Evolutionary conservation across 176 grass and related monocot species (phyloP).

Genomic region (Oryza meyeriana): DNA sequence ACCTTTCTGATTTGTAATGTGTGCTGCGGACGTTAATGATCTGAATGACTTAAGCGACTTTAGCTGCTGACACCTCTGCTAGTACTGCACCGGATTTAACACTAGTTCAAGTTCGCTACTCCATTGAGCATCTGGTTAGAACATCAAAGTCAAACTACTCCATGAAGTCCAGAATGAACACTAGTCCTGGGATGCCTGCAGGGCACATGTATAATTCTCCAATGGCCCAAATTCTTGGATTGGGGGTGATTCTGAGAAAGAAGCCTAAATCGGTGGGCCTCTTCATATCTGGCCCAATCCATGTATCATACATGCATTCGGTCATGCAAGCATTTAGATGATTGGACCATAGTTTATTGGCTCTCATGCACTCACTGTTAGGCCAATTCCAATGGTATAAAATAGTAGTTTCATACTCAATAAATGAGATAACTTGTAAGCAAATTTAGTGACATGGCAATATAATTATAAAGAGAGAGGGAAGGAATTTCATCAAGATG

Average conservation of each 20-base stretch:
- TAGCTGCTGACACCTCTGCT: neutral
- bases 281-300: neutral
- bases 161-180: no score
- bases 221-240: neutral
- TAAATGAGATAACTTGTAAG: no score
- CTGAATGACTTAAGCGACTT: neutral
- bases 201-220: neutral
- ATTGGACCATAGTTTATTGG: neutral
- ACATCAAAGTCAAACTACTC: no score
- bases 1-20: conserved; percentile 29
- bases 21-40: neutral
- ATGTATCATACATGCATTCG: neutral
- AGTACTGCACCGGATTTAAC: neutral
- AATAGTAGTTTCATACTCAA: no score
- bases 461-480: no score
- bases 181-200: neutral
- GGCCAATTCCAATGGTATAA: no score
- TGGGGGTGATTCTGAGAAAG: neutral
- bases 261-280: neutral
- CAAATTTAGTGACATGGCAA: no score
- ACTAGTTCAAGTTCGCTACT: no score
- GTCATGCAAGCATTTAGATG: neutral
- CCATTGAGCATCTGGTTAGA: no score
- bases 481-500: no score
- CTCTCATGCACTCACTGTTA: no score